phyloP scores from a whole-genome alignment of 495 filamentous ascomycete species.

The Penicillium egyptiacum region DNA sequence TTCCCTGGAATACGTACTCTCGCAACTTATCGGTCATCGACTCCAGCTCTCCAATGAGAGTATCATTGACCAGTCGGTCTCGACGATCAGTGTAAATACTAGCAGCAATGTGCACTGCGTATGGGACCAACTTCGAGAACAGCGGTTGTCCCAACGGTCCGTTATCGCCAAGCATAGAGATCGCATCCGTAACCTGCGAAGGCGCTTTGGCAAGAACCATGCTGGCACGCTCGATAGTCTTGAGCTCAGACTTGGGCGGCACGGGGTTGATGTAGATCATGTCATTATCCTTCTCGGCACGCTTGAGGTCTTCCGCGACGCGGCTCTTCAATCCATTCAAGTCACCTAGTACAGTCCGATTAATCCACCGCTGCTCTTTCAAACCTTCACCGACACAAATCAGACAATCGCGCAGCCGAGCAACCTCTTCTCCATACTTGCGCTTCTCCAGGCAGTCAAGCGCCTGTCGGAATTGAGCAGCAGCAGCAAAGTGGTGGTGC shows the following conservation, averaged over 20 bases:
- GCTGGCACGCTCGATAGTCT: conserved; percentile 76
- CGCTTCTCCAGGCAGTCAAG: conserved; percentile 90
- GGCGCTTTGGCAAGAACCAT: conserved; percentile 85
- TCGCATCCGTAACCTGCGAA: conserved; percentile 77
- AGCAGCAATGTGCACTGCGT: conserved; percentile 90
- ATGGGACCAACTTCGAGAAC: conserved; percentile 90
- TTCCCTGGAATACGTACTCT: conserved; percentile 49
- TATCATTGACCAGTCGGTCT: conserved; percentile 82
- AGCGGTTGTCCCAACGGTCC: conserved; percentile 78
- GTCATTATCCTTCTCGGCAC: conserved; percentile 96
- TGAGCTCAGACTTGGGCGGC: conserved; percentile 85
- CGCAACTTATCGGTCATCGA: conserved; percentile 75
- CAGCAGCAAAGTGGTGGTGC: conserved; percentile 95
- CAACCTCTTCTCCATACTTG: conserved; percentile 95
- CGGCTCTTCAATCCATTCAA: conserved; percentile 78
- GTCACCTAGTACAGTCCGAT: conserved; percentile 78
- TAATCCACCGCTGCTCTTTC: conserved; percentile 83
- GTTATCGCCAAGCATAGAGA: conserved; percentile 74
- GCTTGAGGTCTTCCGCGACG: conserved; percentile 82
- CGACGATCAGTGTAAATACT: conserved; percentile 93
- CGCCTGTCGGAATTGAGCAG: conserved; percentile 92
- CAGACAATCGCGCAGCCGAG: conserved; percentile 76
- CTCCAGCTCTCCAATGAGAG: conserved; percentile 82
- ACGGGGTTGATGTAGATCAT: conserved; percentile 85
- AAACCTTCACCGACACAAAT: conserved; percentile 82